These are phyloP conservation scores for Dovyalis caffra DNA, from an alignment of 345 rosid species.

Conservation along the genomic window DNA sequence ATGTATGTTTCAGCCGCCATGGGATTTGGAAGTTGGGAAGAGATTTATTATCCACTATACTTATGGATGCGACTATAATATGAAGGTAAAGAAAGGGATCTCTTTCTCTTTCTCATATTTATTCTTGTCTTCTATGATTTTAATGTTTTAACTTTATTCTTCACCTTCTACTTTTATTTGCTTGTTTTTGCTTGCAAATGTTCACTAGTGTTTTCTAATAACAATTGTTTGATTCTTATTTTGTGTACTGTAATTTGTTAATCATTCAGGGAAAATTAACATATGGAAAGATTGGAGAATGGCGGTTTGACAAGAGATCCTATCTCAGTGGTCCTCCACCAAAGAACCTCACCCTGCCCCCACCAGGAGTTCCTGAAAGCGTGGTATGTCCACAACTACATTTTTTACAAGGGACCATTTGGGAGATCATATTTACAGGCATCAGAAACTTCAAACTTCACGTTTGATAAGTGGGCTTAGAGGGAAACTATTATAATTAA, in stretches of 20 bases:
- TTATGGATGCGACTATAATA: conserved; percentile 86
- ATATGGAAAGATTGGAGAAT: conserved; percentile 84
- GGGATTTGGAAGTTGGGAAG: conserved; percentile 68
- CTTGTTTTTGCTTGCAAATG: neutral
- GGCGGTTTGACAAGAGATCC: conserved; percentile 97
- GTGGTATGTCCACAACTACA: conserved; percentile 58
- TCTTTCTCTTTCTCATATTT: conserved; percentile 1
- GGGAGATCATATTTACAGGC: conserved; percentile 3
- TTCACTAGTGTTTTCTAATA: neutral
- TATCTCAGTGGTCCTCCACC: conserved; percentile 76
- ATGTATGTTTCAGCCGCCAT: conserved; percentile 78
- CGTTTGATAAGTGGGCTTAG: neutral
- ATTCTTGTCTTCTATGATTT: neutral
- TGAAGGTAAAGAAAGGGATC: conserved; percentile 54
- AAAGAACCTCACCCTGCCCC: conserved; percentile 74
- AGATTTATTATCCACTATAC: conserved; percentile 93
- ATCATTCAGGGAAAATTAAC: conserved; percentile 70
- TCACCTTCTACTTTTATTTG: conserved; percentile 5
- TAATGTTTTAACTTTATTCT: neutral
- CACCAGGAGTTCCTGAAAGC: conserved; percentile 91
- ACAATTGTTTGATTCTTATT: neutral
- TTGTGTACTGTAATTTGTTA: neutral
- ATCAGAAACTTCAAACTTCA: neutral
- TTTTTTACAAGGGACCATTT: neutral
- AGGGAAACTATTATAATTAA: neutral